Base-by-base conservation (phyloP, 1,284 basidiomycete species). In the Xanthoconium separans region DNA sequence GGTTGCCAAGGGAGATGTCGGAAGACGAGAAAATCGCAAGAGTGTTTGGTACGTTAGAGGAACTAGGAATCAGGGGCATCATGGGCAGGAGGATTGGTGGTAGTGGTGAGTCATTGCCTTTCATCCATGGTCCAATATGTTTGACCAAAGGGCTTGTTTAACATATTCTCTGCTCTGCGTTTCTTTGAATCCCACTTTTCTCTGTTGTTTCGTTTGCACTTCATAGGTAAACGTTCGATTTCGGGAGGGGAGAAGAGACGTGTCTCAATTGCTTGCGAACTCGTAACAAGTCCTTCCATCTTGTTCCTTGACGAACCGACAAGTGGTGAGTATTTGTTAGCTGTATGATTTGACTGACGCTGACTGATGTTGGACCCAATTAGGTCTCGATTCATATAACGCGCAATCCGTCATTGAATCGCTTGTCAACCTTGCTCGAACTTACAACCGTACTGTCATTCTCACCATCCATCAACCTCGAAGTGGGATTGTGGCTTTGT, bases 401-500 rank as follows among this genome's bases (percentile, higher is more conserved):
- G 96, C 96, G 0, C 89, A 83, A 76, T 98, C 97, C 61, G 96
- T 99, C 57, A 80, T 99, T 34, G 93, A 96, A 50, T 87, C 88
- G 29, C 79, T 99, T 33, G 89, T 90, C 2, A 87, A 89, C 7
- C 81, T 98, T 10, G 93, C 95, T 1, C 79, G 85, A 43, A 84
- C 90, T 61, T 98, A 94, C 74, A 93, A 95, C 63, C 86, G 95
- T n/a, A 98, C 95, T 0, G 92, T 98, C 50, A 79, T 98, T 58
- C 97, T 98, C 74, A 98, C 96, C 0, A 98, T 99, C 57, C 96
- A 99, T 68, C 96, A 98, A 71, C 96, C 96, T n/a, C 87, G 95
- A 53, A 94, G 91, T 70, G 98, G 98, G 73, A 98, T 99, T 60
- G 95, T 98, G 11, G 85, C 93, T 0, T 75, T 99, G 15, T 98